Evolutionary conservation across 495 filamentous ascomycete species (phyloP), one percentile per base, ranked within the genome.

Genomic region (Hypoxylon perforatum): DNA sequence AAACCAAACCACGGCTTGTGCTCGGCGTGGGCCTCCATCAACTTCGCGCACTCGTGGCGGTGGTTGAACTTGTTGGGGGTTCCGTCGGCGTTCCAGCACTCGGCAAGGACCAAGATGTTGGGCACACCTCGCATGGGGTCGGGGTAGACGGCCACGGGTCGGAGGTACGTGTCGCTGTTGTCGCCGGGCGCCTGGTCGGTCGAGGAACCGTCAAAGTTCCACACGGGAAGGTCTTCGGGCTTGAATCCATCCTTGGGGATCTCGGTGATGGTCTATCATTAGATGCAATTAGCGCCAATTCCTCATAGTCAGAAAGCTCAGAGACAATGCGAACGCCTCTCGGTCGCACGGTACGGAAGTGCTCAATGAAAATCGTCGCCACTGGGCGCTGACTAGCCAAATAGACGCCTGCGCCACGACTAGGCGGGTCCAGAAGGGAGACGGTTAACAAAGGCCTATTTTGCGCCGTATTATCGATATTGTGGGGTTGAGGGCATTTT

Each of bases 131-230:
- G 91, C 92, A 97, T 94, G 47, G 95, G 95, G 61, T 97, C 94
- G 64, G 94, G 92, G 86, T 85, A 98, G 81, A 91, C 88, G 65
- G 92, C 92, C 57, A 91, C 87, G 59, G 95, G 95, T 74, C 91
- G 90, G 63, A 99, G 91, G 86, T 97, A 97, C 87, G 98, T 90
- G 82, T 99, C 95, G 57, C 94, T 97, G 86, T 99, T 93, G 79
- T 94, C 92, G 75, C 94, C 92, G 30, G 93, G 92, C 54, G 95
- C 95, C 80, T 99, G 95, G 72, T 84, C 91, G 70, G 92, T 97
- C 17, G 93, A 97, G 55, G 92, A 96, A 77, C 95, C 95, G 76
- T 99, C 95, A 75, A 99, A 99, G 86, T 98, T 99, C 95, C 95
- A 99, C 78, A 96, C 92, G 62, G 94, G 92, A 61, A 99, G 92